These are phyloP conservation scores for Moesziomyces sp. DNA, from an alignment of 1,284 basidiomycete genomes.

Conservation along the genomic window DNA sequence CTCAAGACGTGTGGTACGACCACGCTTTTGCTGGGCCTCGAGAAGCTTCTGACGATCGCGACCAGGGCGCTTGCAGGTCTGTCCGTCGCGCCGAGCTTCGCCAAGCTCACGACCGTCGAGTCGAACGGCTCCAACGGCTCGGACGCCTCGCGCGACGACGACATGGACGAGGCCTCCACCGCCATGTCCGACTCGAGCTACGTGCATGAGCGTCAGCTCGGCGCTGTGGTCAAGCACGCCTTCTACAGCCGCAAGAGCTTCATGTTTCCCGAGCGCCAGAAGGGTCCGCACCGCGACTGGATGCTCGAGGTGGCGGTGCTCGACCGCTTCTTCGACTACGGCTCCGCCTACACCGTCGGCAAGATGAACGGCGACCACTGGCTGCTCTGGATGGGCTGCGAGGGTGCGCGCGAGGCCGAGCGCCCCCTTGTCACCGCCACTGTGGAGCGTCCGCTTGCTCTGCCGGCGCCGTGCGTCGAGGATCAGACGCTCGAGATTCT, in stretches of 20 bases:
- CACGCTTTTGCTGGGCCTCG: conserved; percentile 85
- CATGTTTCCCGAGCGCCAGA: conserved; percentile 98
- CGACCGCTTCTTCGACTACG: conserved; percentile 82
- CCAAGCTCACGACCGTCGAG: conserved; percentile 29
- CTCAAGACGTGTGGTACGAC: conserved; percentile 99
- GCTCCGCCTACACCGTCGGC: conserved; percentile 94
- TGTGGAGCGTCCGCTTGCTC: conserved; percentile 47
- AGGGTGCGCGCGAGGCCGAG: conserved; percentile 53
- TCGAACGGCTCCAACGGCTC: conserved; percentile 6
- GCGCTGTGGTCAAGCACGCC: conserved; percentile 56
- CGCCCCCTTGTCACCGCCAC: conserved; percentile 45
- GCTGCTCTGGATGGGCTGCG: conserved; percentile 79
- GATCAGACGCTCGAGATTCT: conserved; percentile 98
- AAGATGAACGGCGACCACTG: conserved; percentile 99
- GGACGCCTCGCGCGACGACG: conserved; percentile 8
- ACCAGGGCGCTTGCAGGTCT: conserved; percentile 77
- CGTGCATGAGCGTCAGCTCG: conserved; percentile 48
- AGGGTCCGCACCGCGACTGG: conserved; percentile 95
- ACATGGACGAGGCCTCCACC: conserved; percentile 22
- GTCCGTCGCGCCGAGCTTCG: conserved; percentile 22
- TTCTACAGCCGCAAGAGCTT: conserved; percentile 99
- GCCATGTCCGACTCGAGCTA: conserved; percentile 39
- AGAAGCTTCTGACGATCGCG: conserved; percentile 73
- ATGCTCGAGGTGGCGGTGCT: conserved; percentile 89
- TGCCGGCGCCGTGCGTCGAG: conserved; percentile 45